Conservation (phyloP, 495 filamentous ascomycete genomes). For the Aspergillus sparsus region DNA sequence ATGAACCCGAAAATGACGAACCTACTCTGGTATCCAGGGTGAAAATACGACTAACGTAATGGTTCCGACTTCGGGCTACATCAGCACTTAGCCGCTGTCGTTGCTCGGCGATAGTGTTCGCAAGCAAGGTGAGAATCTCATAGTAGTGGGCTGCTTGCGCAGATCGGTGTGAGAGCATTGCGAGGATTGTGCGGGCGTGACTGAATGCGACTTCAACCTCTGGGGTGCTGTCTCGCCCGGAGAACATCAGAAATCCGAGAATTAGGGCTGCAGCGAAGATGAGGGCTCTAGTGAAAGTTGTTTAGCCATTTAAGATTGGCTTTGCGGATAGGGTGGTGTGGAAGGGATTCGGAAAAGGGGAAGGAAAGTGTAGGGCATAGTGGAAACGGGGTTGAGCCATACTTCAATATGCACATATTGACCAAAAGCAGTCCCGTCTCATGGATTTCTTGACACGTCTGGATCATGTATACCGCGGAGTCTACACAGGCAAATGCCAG, state of each 20-base stretch:
- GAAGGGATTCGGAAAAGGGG: too few species aligned
- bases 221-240: background rate
- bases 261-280: conserved; percentile 18
- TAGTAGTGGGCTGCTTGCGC: conserved; percentile 45
- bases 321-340: too few species aligned
- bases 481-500: background rate
- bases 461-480: background rate
- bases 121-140: conserved; percentile 37
- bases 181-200: conserved; percentile 34
- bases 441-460: background rate
- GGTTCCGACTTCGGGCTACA: too few species aligned
- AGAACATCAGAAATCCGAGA: conserved; percentile 22
- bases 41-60: too few species aligned
- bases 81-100: conserved; percentile 31
- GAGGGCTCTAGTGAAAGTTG: conserved; percentile 16
- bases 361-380: too few species aligned
- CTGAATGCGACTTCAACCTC: conserved; percentile 33
- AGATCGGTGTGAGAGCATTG: conserved; percentile 36
- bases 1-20: too few species aligned
- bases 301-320: background rate
- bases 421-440: background rate
- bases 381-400: background rate
- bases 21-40: too few species aligned
- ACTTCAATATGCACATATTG: conserved; percentile 1
- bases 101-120: conserved; percentile 36